phyloP scores from a whole-genome alignment of 2,329 filamentous ascomycete genomes.

The Bertia moriformis region DNA sequence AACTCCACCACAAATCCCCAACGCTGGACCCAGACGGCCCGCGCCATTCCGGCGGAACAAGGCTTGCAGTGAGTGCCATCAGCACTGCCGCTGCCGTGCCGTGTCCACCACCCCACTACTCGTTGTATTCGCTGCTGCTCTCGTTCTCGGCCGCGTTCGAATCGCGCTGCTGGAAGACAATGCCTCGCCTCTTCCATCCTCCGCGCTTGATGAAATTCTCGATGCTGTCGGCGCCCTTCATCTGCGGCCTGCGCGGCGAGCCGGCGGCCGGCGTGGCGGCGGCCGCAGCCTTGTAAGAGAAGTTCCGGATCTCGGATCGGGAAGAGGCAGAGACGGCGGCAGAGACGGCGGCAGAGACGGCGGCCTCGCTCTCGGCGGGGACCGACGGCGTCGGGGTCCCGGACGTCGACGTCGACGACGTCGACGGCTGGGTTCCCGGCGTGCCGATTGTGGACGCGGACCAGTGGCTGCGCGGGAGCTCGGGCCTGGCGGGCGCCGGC shows the following conservation, averaged over 20 bases:
- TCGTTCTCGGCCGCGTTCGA: no score
- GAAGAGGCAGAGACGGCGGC: constrained; percentile 5
- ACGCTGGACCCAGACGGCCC: no score
- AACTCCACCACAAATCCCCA: no score
- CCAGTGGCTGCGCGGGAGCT: constrained; percentile 23
- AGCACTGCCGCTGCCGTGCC: no score
- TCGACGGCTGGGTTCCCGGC: constrained; percentile 3
- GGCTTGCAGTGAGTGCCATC: no score
- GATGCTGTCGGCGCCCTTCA: constrained; percentile 17
- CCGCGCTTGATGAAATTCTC: constrained; percentile 25
- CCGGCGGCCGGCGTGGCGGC: constrained; percentile 5
- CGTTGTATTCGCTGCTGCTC: no score
- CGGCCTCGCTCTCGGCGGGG: constrained; percentile 2
- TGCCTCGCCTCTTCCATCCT: constrained; percentile 26
- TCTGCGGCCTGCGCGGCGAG: constrained; percentile 15
- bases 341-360: background rate
- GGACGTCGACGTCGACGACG: background rate
- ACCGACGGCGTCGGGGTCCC: background rate
- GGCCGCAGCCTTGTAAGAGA: constrained; percentile 15
- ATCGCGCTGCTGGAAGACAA: constrained; percentile 22
- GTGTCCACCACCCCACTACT: no score
- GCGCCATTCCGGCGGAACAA: no score
- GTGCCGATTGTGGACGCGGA: constrained; percentile 23
- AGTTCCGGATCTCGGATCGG: constrained; percentile 11
- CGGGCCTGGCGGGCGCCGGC: constrained; percentile 2